Percentiles rank a stretch among this genome's conserved stretches.
phyloP scores from a whole-genome alignment of 2,329 filamentous ascomycete genomes.

The Aspergillus ibericus region DNA sequence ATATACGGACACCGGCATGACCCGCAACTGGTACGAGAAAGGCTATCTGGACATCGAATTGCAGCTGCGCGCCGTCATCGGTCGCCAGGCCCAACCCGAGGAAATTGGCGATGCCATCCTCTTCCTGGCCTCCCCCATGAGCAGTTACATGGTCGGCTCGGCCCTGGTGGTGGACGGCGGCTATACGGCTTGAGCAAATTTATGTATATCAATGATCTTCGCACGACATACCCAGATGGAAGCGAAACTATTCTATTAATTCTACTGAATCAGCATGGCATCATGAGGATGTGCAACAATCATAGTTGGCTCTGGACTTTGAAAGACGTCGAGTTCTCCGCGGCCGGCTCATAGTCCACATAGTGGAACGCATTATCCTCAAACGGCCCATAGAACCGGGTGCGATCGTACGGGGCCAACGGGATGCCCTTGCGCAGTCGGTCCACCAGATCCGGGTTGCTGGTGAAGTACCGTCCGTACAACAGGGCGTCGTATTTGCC shows the following conservation, averaged over 20 bases:
- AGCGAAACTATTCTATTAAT: not conserved
- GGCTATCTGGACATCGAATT: not conserved
- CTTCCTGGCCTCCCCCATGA: slow-evolving; percentile 44
- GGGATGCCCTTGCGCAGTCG: slow-evolving; percentile 44
- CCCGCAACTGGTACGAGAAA: slow-evolving; percentile 13
- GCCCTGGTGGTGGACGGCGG: slow-evolving; percentile 31
- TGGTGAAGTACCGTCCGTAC: slow-evolving; percentile 51
- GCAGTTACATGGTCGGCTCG: slow-evolving; percentile 45
- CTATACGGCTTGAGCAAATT: slow-evolving; percentile 19
- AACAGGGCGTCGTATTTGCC: slow-evolving; percentile 50
- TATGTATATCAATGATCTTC: not conserved
- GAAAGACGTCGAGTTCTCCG: not conserved
- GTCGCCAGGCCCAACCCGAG: slow-evolving; percentile 50
- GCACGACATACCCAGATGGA: not conserved
- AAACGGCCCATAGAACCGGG: slow-evolving; percentile 47
- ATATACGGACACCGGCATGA: slow-evolving; percentile 27
- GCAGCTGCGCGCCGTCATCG: slow-evolving; percentile 36
- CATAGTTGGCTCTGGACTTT: not conserved
- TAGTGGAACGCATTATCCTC: slow-evolving; percentile 35
- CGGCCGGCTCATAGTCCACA: slow-evolving; percentile 29
- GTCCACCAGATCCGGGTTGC: slow-evolving; percentile 52
- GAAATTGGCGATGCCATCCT: slow-evolving; percentile 46
- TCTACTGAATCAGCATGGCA: not conserved
- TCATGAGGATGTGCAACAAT: not conserved
- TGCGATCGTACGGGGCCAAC: slow-evolving; percentile 46